Evolutionary conservation across 1,284 basidiomycete genomes (phyloP).

Genomic region (Apiotrichum mycotoxinovorans): DNA sequence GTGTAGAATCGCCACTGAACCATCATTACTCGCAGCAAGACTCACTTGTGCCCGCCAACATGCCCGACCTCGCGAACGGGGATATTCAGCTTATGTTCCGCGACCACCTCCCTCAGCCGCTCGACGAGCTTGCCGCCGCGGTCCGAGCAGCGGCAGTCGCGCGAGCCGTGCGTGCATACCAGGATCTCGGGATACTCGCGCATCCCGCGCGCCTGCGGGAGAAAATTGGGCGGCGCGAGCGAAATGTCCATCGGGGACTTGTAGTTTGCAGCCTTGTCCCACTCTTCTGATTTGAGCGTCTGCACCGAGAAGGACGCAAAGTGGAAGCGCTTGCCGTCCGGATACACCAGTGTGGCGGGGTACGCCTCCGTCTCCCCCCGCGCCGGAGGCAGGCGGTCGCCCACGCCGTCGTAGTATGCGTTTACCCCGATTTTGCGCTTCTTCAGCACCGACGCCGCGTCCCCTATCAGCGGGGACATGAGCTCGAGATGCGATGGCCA

Average conservation of each 20-base stretch:
- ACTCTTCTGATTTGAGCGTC: conserved; percentile 15
- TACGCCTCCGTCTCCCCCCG: conserved; percentile 25
- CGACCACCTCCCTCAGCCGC: conserved; percentile 46
- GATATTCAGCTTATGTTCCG: conserved; percentile 18
- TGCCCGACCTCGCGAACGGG: conserved; percentile 67
- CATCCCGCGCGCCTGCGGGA: neutral
- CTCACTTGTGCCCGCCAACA: conserved; percentile 79
- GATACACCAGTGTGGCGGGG: conserved; percentile 31
- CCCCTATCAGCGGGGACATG: conserved; percentile 30
- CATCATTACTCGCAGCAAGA: neutral
- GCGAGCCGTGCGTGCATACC: conserved; percentile 66
- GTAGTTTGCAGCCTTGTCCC: conserved; percentile 16
- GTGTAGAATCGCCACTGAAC: neutral
- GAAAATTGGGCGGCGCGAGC: neutral
- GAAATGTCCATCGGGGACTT: conserved; percentile 3
- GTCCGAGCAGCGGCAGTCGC: conserved; percentile 72
- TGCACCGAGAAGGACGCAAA: conserved; percentile 21
- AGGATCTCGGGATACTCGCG: conserved; percentile 57
- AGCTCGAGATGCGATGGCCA: conserved; percentile 45
- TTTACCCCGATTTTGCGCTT: conserved; percentile 28
- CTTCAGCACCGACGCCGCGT: conserved; percentile 21
- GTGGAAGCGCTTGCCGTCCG: conserved; percentile 29
- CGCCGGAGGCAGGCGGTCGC: conserved; percentile 5
- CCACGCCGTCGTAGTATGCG: conserved; percentile 35
- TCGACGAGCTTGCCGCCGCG: conserved; percentile 54